phyloP scores from a whole-genome alignment of 345 rosid species.

The Punica granatum region DNA sequence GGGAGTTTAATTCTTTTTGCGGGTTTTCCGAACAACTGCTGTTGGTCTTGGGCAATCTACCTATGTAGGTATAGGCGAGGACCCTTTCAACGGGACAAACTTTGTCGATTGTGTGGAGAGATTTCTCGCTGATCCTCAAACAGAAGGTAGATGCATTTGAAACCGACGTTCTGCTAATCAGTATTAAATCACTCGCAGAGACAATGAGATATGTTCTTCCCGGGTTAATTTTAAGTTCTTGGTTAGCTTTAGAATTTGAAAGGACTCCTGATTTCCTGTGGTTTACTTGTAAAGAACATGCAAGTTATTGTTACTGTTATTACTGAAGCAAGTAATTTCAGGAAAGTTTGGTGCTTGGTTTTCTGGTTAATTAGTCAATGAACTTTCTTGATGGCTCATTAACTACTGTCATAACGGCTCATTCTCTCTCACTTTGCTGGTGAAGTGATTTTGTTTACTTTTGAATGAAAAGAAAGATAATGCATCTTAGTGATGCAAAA shows the following conservation, averaged over 20 bases:
- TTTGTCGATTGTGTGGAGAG: slow-evolving; percentile 84
- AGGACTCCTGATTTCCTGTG: background rate
- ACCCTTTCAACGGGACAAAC: slow-evolving; percentile 95
- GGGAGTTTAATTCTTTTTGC: slow-evolving; percentile 4
- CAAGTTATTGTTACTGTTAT: background rate
- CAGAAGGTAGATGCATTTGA: slow-evolving; percentile 60
- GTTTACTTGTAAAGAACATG: background rate
- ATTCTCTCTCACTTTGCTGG: background rate
- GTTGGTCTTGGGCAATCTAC: slow-evolving; percentile 96
- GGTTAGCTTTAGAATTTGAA: background rate
- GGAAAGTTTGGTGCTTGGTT: background rate
- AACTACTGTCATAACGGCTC: background rate
- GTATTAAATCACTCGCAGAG: background rate
- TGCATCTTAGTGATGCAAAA: background rate
- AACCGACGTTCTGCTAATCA: background rate
- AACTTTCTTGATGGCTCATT: background rate
- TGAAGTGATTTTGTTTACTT: background rate
- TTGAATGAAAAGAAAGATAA: background rate
- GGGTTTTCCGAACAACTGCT: slow-evolving; percentile 96
- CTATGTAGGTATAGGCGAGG: slow-evolving; percentile 92
- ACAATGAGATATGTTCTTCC: background rate
- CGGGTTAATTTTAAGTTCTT: background rate
- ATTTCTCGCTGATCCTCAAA: slow-evolving; percentile 86
- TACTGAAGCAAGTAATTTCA: background rate
- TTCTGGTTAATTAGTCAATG: background rate